Base-by-base conservation (phyloP, 768 basidiomycete genomes). In the Cantharellus cinnabarinus region DNA sequence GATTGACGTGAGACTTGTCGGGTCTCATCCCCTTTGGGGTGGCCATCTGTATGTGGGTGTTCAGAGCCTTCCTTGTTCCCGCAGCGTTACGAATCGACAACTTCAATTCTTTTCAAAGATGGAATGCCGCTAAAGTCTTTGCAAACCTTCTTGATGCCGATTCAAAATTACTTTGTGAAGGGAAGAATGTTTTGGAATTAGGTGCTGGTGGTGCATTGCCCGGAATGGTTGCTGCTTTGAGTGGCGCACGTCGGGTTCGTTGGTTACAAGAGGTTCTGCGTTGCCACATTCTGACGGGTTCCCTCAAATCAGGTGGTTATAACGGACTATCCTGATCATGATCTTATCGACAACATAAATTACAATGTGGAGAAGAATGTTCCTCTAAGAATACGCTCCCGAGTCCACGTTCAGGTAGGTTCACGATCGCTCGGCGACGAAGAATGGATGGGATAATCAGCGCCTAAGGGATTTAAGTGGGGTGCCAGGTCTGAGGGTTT, bases 141-240 rank as follows among this genome's bases (percentile, higher is more conserved):
- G 83, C 86, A 7, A 73, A 78, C 0, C 86, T 80, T 66, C 72
- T 88, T 2, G 84, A 87, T 61, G 67, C 70, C 5, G 74, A 81
- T 58, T 65, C 66, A 0, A 68, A 73, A 4, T 20, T 50, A 0
- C 63, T 83, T 0, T 81, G 78, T 51, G 64, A 63, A 0, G 69
- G 70, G 3, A 72, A 69, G 41, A 68, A 65, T 35, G 80, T 97
- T 0, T 73, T 97, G 1, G 95, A 99, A 68, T 78, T 98, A 0
- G 95, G 95, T 0, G 95, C 95, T 0, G 95, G 91, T 0, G 93
- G 89, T 1, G 94, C 82, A 2, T 72, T 98, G 3, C 95, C 95
- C 0, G 80, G 85, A 2, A 74, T 99, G 4, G 77, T 93, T 2
- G 73, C 82, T 0, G 79, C 76, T 0, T 77, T 82, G 44, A 82